These are phyloP conservation scores for Monilinia aucupariae DNA, from an alignment of 2,329 filamentous ascomycete species.

Conservation along the genomic window DNA sequence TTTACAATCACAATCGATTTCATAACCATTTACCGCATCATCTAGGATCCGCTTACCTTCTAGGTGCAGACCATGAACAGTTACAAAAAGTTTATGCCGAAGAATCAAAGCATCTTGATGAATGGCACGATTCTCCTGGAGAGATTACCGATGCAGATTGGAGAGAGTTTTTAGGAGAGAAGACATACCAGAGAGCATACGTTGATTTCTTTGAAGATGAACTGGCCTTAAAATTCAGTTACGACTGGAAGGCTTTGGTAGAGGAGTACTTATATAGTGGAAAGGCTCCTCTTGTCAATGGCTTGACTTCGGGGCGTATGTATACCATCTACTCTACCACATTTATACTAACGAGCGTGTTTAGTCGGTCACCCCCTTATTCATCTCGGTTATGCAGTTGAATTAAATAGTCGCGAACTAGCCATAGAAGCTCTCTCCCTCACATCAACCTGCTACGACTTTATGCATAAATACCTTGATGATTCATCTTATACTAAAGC, in stretches of 20 bases:
- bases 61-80: conserved; percentile 69
- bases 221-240: conserved; percentile 62
- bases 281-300: conserved; percentile 73
- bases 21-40: conserved; percentile 83
- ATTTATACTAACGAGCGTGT: conserved; percentile 7
- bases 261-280: conserved; percentile 70
- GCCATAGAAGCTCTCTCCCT: conserved; percentile 83
- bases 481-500: conserved; percentile 64
- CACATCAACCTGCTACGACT: conserved; percentile 52
- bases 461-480: conserved; percentile 64
- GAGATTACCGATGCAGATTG: conserved; percentile 83
- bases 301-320: conserved; percentile 72
- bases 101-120: conserved; percentile 65
- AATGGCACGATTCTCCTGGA: conserved; percentile 77
- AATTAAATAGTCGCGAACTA: conserved; percentile 77
- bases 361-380: conserved; percentile 87
- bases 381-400: conserved; percentile 88
- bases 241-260: conserved; percentile 78
- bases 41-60: conserved; percentile 76
- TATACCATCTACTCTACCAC: conserved; percentile 32
- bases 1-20: conserved; percentile 68
- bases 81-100: conserved; percentile 76
- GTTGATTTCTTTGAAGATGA: conserved; percentile 95
- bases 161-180: conserved; percentile 75
- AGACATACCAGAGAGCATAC: conserved; percentile 79